Percentiles rank a stretch among this genome's conserved stretches.
Conservation (phyloP, 345 rosid species). For the Lepidium sativum region DNA sequence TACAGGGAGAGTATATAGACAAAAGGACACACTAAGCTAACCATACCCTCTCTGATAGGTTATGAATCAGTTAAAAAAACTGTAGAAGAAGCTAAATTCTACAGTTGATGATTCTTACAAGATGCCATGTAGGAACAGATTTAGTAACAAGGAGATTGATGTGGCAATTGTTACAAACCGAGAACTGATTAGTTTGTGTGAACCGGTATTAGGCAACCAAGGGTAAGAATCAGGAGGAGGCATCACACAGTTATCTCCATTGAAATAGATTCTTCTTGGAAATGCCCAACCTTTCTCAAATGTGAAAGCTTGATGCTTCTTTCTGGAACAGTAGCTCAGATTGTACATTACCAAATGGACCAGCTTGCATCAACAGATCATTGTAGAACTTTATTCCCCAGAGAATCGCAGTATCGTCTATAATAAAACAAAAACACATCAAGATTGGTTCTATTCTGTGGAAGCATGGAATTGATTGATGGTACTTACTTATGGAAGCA, state of each 20-base stretch:
- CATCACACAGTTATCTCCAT: slow-evolving; percentile 36
- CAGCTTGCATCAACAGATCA: slow-evolving; percentile 58
- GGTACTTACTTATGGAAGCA: slow-evolving; percentile 45
- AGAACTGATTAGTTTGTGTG: slow-evolving; percentile 10
- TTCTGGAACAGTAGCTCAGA: slow-evolving; percentile 57
- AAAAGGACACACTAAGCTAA: background rate
- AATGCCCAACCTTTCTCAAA: slow-evolving; percentile 73
- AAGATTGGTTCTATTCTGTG: background rate
- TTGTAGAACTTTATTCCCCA: slow-evolving; percentile 64
- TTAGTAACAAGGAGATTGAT: slow-evolving; percentile 7
- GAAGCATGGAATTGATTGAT: background rate
- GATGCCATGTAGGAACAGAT: background rate
- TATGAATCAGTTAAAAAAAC: background rate
- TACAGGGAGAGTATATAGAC: background rate
- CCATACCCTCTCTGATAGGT: background rate
- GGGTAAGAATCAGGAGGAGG: slow-evolving; percentile 38
- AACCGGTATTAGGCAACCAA: slow-evolving; percentile 25
- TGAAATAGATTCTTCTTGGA: slow-evolving; percentile 62
- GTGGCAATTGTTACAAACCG: background rate
- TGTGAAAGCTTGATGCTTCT: slow-evolving; percentile 45
- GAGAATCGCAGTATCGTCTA: slow-evolving; percentile 60
- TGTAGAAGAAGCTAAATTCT: background rate
- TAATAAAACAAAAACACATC: background rate
- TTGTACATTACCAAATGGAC: slow-evolving; percentile 50
- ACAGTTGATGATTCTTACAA: slow-evolving; percentile 7